Evolutionary conservation across 768 basidiomycete genomes (phyloP).

Genomic region (Trametes cingulata): DNA sequence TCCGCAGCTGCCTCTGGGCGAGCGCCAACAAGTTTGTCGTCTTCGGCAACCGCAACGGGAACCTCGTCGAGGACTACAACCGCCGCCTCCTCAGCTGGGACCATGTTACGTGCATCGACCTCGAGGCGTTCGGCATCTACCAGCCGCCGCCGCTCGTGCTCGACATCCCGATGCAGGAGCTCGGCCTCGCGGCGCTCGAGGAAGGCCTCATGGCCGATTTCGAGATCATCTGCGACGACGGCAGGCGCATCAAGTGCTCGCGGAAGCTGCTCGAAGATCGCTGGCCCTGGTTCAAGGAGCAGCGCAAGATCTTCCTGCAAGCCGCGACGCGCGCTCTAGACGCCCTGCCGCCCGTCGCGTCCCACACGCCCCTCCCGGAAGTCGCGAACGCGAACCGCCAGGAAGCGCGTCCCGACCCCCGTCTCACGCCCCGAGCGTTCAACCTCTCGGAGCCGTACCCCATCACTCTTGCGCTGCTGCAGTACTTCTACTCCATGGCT

Average conservation of each 20-base stretch:
- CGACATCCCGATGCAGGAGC: conserved; percentile 74
- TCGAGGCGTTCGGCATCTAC: conserved; percentile 96
- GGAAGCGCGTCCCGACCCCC: conserved; percentile 67
- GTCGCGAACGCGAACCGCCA: conserved; percentile 52
- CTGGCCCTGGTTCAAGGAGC: conserved; percentile 94
- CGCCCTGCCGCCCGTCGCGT: conserved; percentile 56
- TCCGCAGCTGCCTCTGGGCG: conserved; percentile 86
- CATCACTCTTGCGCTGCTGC: conserved; percentile 83
- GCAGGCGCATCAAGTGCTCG: conserved; percentile 78
- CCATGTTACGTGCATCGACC: conserved; percentile 85
- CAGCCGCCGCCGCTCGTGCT: conserved; percentile 73
- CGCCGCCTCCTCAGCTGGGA: conserved; percentile 89
- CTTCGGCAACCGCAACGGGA: conserved; percentile 87
- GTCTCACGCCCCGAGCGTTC: conserved; percentile 77
- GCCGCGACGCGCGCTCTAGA: conserved; percentile 59
- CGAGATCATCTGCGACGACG: conserved; percentile 90
- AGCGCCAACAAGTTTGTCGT: conserved; percentile 84
- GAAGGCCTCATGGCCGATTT: conserved; percentile 86
- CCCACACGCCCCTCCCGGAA: conserved; percentile 65
- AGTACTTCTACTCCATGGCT: conserved; percentile 90
- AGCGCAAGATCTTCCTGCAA: conserved; percentile 58
- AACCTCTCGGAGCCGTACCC: conserved; percentile 88
- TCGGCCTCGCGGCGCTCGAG: conserved; percentile 83
- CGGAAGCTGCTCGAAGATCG: conserved; percentile 83
- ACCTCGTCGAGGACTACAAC: conserved; percentile 91